These are phyloP conservation scores for Agrocybe praecox DNA, from an alignment of 768 basidiomycete species.

Conservation along the genomic window DNA sequence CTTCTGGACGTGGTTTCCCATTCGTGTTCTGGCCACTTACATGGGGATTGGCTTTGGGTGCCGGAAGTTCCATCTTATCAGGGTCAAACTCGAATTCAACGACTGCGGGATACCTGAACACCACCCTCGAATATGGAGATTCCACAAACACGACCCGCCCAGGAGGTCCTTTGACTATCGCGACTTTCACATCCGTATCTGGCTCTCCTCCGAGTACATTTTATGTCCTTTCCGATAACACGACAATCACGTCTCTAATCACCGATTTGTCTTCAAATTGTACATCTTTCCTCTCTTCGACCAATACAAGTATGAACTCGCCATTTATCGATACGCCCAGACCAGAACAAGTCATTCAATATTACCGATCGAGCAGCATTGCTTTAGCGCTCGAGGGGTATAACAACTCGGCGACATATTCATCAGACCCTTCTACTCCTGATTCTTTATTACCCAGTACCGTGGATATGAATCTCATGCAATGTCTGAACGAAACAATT, in stretches of 20 bases:
- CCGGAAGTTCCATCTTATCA: background rate
- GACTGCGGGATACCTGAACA: background rate
- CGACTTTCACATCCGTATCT: conserved; percentile 40
- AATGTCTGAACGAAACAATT: conserved; percentile 2
- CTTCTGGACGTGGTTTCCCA: background rate
- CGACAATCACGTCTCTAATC: background rate
- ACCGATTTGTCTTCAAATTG: background rate
- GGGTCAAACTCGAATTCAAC: background rate
- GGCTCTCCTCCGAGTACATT: background rate
- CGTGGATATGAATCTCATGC: background rate
- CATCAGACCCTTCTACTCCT: conserved; percentile 23
- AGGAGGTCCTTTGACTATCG: conserved; percentile 43
- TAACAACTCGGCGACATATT: conserved; percentile 55
- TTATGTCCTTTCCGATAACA: background rate
- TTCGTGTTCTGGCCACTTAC: conserved; percentile 2
- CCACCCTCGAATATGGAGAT: conserved; percentile 41
- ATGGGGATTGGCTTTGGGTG: background rate
- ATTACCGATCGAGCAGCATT: conserved; percentile 60
- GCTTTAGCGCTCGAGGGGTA: conserved; percentile 60
- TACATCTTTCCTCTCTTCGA: background rate
- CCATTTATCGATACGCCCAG: background rate
- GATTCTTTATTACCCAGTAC: conserved; percentile 39
- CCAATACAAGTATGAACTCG: background rate
- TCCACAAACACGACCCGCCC: conserved; percentile 45
- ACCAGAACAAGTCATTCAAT: conserved; percentile 56